phyloP scores from a whole-genome alignment of 192 early-diverging fungal species.

The Cladochytrium replicatum region DNA sequence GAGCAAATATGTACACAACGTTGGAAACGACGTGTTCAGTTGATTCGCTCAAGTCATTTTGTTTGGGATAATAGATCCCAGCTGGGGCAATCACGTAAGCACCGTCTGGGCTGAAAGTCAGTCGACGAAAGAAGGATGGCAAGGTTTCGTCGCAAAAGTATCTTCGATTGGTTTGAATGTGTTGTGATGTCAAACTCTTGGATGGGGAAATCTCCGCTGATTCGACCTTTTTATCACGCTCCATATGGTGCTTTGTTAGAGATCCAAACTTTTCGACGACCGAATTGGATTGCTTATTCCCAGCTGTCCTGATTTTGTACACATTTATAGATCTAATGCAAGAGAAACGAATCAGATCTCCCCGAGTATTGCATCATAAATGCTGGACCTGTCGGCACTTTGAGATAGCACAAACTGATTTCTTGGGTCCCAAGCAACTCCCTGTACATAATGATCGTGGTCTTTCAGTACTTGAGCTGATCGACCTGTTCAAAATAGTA shows the following conservation, averaged over 20 bases:
- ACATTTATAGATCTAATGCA: conserved; percentile 19
- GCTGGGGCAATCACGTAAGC: conserved; percentile 70
- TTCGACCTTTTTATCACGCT: too few species aligned
- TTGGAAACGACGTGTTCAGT: too few species aligned
- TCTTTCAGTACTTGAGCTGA: conserved; percentile 61
- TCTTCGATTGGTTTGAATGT: too few species aligned
- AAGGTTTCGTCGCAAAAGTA: conserved; percentile 71
- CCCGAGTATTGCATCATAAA: neutral
- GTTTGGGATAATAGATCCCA: too few species aligned
- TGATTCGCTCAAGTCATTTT: too few species aligned
- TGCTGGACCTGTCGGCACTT: conserved; percentile 75
- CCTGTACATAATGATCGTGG: conserved; percentile 93
- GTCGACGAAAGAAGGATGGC: conserved; percentile 81
- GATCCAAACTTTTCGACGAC: too few species aligned
- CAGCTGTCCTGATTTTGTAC: conserved; percentile 14
- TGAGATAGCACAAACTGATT: conserved; percentile 80
- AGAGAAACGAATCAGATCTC: neutral
- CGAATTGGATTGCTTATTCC: too few species aligned
- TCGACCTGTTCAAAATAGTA: conserved; percentile 31
- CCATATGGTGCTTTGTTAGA: too few species aligned
- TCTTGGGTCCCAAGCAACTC: conserved; percentile 91
- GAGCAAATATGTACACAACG: too few species aligned
- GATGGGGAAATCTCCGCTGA: too few species aligned
- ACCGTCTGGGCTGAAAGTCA: conserved; percentile 82
- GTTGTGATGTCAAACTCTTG: too few species aligned